Evolutionary conservation across 768 basidiomycete species (phyloP).

Genomic region (Guyanaporus albipodus): DNA sequence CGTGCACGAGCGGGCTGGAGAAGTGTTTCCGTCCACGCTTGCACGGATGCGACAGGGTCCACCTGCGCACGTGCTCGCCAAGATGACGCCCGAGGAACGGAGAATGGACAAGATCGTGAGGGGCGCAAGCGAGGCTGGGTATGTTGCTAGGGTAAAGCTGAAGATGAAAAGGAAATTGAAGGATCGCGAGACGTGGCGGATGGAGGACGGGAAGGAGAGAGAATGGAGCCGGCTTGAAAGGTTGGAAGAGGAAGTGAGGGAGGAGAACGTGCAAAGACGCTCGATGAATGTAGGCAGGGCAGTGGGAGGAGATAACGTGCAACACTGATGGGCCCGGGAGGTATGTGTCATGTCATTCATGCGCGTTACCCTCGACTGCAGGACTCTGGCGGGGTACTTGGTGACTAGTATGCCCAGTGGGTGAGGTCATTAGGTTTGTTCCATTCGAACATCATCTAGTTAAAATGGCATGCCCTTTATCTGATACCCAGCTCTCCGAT

Average conservation of each 20-base stretch:
- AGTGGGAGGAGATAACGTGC: neutral
- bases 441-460: too few relatives aligned
- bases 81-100: conserved; percentile 48
- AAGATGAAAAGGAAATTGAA: conserved; percentile 48
- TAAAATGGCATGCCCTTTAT: too few relatives aligned
- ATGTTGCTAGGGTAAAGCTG: conserved; percentile 62
- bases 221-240: conserved; percentile 25
- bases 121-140: conserved; percentile 63
- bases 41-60: conserved; percentile 50
- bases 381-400: neutral
- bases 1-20: conserved; percentile 60
- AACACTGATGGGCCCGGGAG: neutral
- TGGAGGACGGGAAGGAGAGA: conserved; percentile 31
- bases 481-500: too few relatives aligned
- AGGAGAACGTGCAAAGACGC: conserved; percentile 28
- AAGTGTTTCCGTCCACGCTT: conserved; percentile 48
- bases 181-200: conserved; percentile 32
- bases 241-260: conserved; percentile 25
- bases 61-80: conserved; percentile 55
- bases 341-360: neutral
- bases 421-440: too few relatives aligned
- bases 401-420: too few relatives aligned
- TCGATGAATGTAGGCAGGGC: neutral
- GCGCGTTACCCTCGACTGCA: neutral
- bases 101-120: conserved; percentile 47